Percentiles rank a stretch among this genome's conserved stretches.
Evolutionary conservation across 345 rosid species (phyloP).

Genomic region (Salix udensis): DNA sequence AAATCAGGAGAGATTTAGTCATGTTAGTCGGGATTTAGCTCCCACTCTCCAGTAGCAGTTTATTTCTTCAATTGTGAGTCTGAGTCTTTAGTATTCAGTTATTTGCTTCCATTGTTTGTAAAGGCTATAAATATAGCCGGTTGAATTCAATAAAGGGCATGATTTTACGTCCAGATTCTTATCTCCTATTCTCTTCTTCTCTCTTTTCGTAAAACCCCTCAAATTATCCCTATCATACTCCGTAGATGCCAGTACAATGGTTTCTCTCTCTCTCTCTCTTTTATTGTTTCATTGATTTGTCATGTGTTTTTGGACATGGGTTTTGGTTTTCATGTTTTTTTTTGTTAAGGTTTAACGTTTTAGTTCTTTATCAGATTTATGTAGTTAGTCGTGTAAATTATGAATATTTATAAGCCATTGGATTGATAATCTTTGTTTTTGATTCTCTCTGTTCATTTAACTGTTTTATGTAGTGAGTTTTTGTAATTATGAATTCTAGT

Average conservation of each 20-base stretch:
- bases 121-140: too few species aligned
- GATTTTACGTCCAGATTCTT: too few species aligned
- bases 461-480: not conserved
- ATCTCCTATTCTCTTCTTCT: too few species aligned
- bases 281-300: conserved; percentile 5
- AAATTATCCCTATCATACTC: too few species aligned
- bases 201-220: too few species aligned
- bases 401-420: not conserved
- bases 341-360: not conserved
- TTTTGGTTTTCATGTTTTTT: conserved; percentile 7
- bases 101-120: too few species aligned
- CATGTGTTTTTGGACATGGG: conserved; percentile 11
- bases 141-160: too few species aligned
- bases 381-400: not conserved
- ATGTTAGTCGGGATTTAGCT: too few species aligned
- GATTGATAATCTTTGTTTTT: conserved; percentile 1
- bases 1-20: too few species aligned
- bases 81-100: too few species aligned
- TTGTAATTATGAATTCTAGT: not conserved
- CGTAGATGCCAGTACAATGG: conserved; percentile 63
- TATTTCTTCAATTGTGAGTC: too few species aligned
- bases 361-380: not conserved
- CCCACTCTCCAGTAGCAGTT: too few species aligned
- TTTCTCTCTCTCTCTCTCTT: conserved; percentile 15
- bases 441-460: not conserved